Percentiles rank a stretch among this genome's conserved stretches.
Conservation (phyloP, 352 stramenopile species). For the Phytophthora brassicae region DNA sequence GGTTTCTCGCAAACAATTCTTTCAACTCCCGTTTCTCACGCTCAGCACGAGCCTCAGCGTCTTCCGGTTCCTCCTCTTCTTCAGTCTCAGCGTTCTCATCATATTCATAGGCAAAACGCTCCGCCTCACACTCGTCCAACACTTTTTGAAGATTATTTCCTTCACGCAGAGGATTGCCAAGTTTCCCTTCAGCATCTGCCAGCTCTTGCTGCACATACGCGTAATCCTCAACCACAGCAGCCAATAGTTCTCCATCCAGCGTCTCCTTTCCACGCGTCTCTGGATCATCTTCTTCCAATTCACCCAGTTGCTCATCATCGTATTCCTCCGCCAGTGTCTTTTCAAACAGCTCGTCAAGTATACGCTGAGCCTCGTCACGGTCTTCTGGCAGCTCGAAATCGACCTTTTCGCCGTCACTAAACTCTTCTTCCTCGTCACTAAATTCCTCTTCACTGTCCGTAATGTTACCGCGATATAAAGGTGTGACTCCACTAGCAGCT, state of each 20-base stretch:
- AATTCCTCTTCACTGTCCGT: slow-evolving; percentile 85
- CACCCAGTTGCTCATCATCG: slow-evolving; percentile 75
- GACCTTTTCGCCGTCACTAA: slow-evolving; percentile 37
- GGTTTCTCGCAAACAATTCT: slow-evolving; percentile 58
- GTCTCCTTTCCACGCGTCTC: slow-evolving; percentile 71
- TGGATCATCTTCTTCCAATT: slow-evolving; percentile 76
- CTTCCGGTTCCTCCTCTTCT: slow-evolving; percentile 46
- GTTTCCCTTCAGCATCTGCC: slow-evolving; percentile 70
- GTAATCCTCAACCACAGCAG: slow-evolving; percentile 78
- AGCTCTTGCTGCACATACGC: slow-evolving; percentile 70
- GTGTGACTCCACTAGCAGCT: slow-evolving; percentile 67
- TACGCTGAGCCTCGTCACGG: slow-evolving; percentile 78
- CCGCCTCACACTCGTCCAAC: slow-evolving; percentile 63
- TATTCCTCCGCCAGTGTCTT: slow-evolving; percentile 84
- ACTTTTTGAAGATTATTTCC: slow-evolving; percentile 77
- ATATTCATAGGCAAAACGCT: slow-evolving; percentile 61
- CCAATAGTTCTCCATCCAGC: slow-evolving; percentile 67
- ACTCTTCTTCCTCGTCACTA: slow-evolving; percentile 78
- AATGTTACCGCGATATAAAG: slow-evolving; percentile 64
- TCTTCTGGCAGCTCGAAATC: slow-evolving; percentile 40
- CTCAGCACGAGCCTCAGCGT: slow-evolving; percentile 25
- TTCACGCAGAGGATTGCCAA: slow-evolving; percentile 69
- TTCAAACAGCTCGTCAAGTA: slow-evolving; percentile 89
- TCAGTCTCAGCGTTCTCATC: slow-evolving; percentile 43
- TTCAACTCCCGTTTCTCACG: slow-evolving; percentile 44